A percentile compares a stretch with the other conserved stretches of the same genome.
Conservation (phyloP, 2,329 filamentous ascomycete genomes). For the Neonectria coccinea region DNA sequence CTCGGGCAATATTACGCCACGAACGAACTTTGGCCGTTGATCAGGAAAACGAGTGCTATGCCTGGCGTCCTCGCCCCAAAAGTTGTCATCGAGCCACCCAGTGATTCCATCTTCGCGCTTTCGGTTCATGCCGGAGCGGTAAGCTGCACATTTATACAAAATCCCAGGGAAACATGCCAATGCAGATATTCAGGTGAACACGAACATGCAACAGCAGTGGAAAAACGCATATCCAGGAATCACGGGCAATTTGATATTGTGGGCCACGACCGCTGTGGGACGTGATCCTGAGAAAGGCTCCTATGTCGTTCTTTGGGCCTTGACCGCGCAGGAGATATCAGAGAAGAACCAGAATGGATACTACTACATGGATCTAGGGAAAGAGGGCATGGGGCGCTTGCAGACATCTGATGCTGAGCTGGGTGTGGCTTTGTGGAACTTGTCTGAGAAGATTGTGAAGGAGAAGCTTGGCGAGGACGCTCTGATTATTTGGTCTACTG, state of each 20-base stretch:
- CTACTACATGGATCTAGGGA: conserved; percentile 55
- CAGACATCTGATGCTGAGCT: conserved; percentile 55
- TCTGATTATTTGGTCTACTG: conserved; percentile 35
- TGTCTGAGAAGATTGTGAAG: conserved; percentile 54
- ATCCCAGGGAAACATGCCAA: no score
- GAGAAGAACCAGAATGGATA: conserved; percentile 57
- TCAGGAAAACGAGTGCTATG: conserved; percentile 55
- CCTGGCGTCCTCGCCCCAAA: conserved; percentile 51
- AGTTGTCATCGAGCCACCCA: conserved; percentile 57
- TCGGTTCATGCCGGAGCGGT: conserved; percentile 52
- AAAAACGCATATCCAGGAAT: conserved; percentile 59
- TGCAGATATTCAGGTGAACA: conserved; percentile 51
- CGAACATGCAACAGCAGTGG: conserved; percentile 59
- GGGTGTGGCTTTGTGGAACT: conserved; percentile 53
- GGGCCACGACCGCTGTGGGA: conserved; percentile 49
- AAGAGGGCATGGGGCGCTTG: conserved; percentile 52
- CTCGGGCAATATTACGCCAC: conserved; percentile 58
- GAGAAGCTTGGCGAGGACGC: conserved; percentile 56
- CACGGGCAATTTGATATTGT: conserved; percentile 52
- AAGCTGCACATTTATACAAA: background rate
- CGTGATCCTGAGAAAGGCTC: conserved; percentile 56
- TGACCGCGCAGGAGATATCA: conserved; percentile 55
- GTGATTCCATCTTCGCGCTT: conserved; percentile 55
- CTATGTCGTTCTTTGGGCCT: conserved; percentile 57
- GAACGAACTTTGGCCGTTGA: conserved; percentile 56